Evolutionary conservation across 2,329 filamentous ascomycete species (phyloP).

Genomic region (Colletotrichum camelliae): DNA sequence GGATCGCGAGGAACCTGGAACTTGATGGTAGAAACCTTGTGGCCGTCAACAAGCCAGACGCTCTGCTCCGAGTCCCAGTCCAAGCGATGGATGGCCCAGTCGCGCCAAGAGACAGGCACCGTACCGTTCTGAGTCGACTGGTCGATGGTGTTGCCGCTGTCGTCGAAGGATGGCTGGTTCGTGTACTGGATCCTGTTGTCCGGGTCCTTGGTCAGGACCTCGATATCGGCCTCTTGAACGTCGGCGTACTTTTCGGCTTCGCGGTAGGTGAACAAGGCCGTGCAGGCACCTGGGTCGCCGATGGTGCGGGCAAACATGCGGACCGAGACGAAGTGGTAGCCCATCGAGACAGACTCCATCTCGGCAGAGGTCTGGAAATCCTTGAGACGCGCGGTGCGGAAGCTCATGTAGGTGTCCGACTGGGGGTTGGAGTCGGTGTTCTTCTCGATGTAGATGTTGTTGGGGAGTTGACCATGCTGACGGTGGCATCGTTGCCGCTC

Average conservation of each 20-base stretch:
- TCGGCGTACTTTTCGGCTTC: conserved; percentile 37
- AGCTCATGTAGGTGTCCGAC: conserved; percentile 51
- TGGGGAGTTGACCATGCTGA: conserved; percentile 46
- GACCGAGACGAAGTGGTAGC: conserved; percentile 47
- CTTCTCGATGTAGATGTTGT: conserved; percentile 52
- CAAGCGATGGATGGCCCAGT: conserved; percentile 64
- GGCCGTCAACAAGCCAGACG: conserved; percentile 61
- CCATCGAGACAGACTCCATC: conserved; percentile 43
- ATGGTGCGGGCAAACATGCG: conserved; percentile 57
- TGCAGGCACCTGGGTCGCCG: conserved; percentile 53
- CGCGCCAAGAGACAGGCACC: conserved; percentile 53
- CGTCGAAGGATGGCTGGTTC: conserved; percentile 61
- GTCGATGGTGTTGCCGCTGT: conserved; percentile 46
- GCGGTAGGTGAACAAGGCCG: conserved; percentile 59
- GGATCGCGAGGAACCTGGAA: conserved; percentile 61
- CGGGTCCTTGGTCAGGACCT: conserved; percentile 55
- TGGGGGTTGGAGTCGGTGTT: conserved; percentile 36
- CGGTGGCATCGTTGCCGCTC: conserved; percentile 29
- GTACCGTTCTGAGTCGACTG: conserved; percentile 54
- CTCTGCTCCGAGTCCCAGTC: conserved; percentile 62
- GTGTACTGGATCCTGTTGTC: conserved; percentile 57
- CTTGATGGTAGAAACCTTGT: conserved; percentile 54
- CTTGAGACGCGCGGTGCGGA: conserved; percentile 50
- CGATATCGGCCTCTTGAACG: conserved; percentile 59
- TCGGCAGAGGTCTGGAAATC: conserved; percentile 54